Evolutionary conservation across 345 rosid genomes (phyloP).

Genomic region (Cochlearia excelsa): DNA sequence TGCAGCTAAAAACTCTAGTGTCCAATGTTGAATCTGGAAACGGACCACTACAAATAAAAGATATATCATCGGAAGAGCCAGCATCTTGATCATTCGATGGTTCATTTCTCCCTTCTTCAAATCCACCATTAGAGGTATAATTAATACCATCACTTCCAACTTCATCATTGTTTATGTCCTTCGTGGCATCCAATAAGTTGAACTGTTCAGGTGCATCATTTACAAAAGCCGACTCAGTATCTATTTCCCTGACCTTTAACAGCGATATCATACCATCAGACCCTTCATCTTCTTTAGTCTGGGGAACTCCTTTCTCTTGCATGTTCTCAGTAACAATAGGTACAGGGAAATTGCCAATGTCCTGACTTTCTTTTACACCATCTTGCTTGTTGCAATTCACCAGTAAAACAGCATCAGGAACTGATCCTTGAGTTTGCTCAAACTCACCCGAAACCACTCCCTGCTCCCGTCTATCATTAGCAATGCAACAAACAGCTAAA

Average conservation of each 20-base stretch:
- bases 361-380: constrained; percentile 23
- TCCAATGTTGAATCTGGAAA: constrained; percentile 26
- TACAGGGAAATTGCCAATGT: background rate
- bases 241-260: constrained; percentile 4
- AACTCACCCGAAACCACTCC: constrained; percentile 11
- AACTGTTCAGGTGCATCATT: constrained; percentile 20
- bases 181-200: constrained; percentile 5
- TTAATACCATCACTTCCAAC: constrained; percentile 21
- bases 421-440: constrained; percentile 1
- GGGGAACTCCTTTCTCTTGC: constrained; percentile 18
- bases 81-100: constrained; percentile 15
- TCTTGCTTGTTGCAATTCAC: constrained; percentile 22
- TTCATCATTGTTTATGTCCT: constrained; percentile 2
- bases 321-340: constrained; percentile 5
- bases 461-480: constrained; percentile 17
- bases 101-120: constrained; percentile 27
- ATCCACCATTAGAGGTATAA: constrained; percentile 21
- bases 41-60: constrained; percentile 21
- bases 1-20: constrained; percentile 16
- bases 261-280: constrained; percentile 19
- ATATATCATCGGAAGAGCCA: constrained; percentile 16
- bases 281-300: constrained; percentile 15
- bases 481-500: constrained; percentile 17
- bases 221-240: constrained; percentile 8
- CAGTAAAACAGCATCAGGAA: constrained; percentile 6